These are phyloP conservation scores for Alternaria sp. DNA, from an alignment of 2,329 filamentous ascomycete genomes.

Conservation along the genomic window DNA sequence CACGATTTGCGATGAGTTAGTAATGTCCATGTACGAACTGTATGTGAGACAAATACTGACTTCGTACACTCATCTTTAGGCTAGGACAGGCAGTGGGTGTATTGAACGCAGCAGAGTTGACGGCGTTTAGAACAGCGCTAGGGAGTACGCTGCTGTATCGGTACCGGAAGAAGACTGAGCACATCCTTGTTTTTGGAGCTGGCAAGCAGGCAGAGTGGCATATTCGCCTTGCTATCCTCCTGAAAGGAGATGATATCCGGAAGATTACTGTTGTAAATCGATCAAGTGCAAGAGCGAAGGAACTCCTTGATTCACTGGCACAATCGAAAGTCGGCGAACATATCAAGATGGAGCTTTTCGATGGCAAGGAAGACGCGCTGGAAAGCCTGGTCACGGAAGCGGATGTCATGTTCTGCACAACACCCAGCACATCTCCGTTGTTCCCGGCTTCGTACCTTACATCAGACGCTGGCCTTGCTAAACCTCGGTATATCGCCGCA, in stretches of 20 bases:
- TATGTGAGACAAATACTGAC: too few species aligned
- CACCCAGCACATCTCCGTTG: slow-evolving; percentile 54
- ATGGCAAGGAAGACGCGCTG: background rate
- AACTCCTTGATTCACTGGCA: slow-evolving; percentile 13
- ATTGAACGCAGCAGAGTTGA: slow-evolving; percentile 75
- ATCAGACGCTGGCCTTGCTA: slow-evolving; percentile 3
- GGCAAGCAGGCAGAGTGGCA: slow-evolving; percentile 61
- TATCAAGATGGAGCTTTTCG: background rate
- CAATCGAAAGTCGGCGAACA: background rate
- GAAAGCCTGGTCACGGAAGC: slow-evolving; percentile 13
- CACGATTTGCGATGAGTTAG: slow-evolving; percentile 57
- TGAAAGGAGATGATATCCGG: slow-evolving; percentile 43
- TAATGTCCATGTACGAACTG: too few species aligned
- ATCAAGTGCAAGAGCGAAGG: slow-evolving; percentile 10
- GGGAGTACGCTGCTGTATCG: slow-evolving; percentile 67
- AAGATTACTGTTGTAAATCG: slow-evolving; percentile 37
- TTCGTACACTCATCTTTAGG: too few species aligned
- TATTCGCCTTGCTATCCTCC: slow-evolving; percentile 53
- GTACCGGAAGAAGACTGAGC: slow-evolving; percentile 24
- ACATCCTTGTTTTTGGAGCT: slow-evolving; percentile 57
- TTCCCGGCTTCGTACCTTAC: slow-evolving; percentile 50
- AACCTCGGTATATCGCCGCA: slow-evolving; percentile 31
- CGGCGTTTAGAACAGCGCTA: slow-evolving; percentile 80
- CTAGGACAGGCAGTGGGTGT: slow-evolving; percentile 68
- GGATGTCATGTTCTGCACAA: slow-evolving; percentile 59